A percentile compares a stretch with the other conserved stretches of the same genome.
These are phyloP conservation scores for Paraphoma chrysanthemicola DNA, from an alignment of 2,329 filamentous ascomycete species.

Conservation along the genomic window DNA sequence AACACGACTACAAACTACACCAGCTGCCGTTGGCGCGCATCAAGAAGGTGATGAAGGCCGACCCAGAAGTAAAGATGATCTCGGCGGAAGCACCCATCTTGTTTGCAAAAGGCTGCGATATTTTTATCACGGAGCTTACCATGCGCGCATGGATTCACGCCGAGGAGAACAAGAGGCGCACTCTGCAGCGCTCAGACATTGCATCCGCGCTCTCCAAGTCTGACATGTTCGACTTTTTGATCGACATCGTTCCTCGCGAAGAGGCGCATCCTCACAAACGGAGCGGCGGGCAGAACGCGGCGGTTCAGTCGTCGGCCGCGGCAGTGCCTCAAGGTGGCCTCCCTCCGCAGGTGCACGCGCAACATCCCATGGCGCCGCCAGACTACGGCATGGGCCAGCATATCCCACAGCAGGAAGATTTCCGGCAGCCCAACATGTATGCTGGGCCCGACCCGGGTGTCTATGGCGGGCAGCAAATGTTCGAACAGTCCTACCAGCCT, in stretches of 20 bases:
- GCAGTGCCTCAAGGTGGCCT: slow-evolving; percentile 42
- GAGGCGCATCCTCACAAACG: slow-evolving; percentile 89
- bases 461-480: slow-evolving; percentile 84
- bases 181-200: slow-evolving; percentile 93
- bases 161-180: slow-evolving; percentile 97
- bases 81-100: slow-evolving; percentile 97
- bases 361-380: slow-evolving; percentile 62
- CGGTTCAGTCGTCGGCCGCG: slow-evolving; percentile 51
- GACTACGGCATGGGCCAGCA: slow-evolving; percentile 65
- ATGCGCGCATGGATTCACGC: slow-evolving; percentile 99
- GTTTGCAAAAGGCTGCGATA: slow-evolving; percentile 98
- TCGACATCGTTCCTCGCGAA: slow-evolving; percentile 96
- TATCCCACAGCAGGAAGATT: slow-evolving; percentile 70
- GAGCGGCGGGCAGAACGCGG: slow-evolving; percentile 45
- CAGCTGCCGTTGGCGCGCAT: slow-evolving; percentile 96
- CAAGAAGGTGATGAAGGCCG: slow-evolving; percentile 99
- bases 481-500: slow-evolving; percentile 77
- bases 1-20: slow-evolving; percentile 98
- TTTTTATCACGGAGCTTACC: slow-evolving; percentile 98
- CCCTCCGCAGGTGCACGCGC: slow-evolving; percentile 53
- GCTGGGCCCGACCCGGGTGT: slow-evolving; percentile 74
- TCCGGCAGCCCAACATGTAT: slow-evolving; percentile 84
- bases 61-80: slow-evolving; percentile 99
- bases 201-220: slow-evolving; percentile 94
- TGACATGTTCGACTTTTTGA: slow-evolving; percentile 99